Evolutionary conservation across 345 rosid species (phyloP).

Genomic region (Cardiospermum halicacabum): DNA sequence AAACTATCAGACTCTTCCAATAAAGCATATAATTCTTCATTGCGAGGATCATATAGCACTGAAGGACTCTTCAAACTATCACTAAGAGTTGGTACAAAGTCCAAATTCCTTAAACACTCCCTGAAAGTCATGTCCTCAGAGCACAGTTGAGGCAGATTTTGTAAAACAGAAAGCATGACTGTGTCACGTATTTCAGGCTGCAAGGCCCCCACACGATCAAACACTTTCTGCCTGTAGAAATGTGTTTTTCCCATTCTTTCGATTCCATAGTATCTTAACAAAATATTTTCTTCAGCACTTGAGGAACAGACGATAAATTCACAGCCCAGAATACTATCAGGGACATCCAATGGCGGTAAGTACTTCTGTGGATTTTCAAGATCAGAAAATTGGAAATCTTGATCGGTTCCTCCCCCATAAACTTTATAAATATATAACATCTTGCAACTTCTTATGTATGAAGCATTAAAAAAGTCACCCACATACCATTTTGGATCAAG

Average conservation of each 20-base stretch:
- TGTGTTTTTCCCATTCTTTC: conserved; percentile 71
- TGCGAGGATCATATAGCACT: conserved; percentile 80
- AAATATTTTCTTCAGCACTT: conserved; percentile 58
- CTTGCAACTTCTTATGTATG: conserved; percentile 55
- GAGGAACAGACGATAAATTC: conserved; percentile 58
- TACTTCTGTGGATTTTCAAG: conserved; percentile 70
- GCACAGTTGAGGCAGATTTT: conserved; percentile 77
- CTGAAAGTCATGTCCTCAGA: conserved; percentile 63
- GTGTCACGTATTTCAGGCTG: conserved; percentile 68
- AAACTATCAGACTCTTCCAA: conserved; percentile 76
- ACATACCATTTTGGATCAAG: conserved; percentile 82
- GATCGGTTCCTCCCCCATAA: conserved; percentile 41
- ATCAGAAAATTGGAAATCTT: conserved; percentile 54
- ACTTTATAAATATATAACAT: conserved; percentile 70
- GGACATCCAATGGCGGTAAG: conserved; percentile 68
- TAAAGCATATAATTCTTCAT: conserved; percentile 77
- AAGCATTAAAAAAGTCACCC: conserved; percentile 43
- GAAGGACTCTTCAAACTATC: conserved; percentile 63
- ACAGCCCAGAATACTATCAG: conserved; percentile 55
- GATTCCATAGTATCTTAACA: conserved; percentile 62
- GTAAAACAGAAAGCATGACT: conserved; percentile 76
- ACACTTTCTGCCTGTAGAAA: conserved; percentile 69
- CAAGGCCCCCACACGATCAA: conserved; percentile 53
- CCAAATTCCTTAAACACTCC: conserved; percentile 66
- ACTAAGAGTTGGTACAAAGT: conserved; percentile 69